These are phyloP conservation scores for Scenedesmus sp. DNA, from an alignment of 163 green algal genomes.

Conservation along the genomic window DNA sequence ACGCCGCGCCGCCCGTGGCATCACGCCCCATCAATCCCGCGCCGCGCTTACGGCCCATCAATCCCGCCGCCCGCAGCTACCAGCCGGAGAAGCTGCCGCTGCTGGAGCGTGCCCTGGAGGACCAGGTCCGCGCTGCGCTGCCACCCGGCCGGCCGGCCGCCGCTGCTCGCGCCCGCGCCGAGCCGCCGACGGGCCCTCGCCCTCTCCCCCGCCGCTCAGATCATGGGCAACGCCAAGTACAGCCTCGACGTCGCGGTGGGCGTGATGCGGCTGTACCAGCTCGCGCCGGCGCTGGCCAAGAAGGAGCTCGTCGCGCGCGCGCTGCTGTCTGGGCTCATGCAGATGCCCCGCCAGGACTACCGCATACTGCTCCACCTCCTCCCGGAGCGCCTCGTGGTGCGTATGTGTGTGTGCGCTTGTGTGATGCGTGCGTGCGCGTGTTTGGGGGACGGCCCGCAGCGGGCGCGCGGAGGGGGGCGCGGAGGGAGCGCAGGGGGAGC, in stretches of 20 bases:
- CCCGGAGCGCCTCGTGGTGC: conserved; percentile 66
- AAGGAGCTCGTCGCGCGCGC: conserved; percentile 58
- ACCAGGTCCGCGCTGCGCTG: conserved; percentile 47
- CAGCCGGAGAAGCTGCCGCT: conserved; percentile 35
- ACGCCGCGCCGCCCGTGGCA: too few relatives aligned
- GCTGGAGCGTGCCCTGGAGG: conserved; percentile 45
- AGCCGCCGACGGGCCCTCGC: not conserved
- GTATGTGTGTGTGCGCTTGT: too few relatives aligned
- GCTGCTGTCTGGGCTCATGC: conserved; percentile 72
- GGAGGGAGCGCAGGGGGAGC: too few relatives aligned
- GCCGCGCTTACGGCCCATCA: too few relatives aligned
- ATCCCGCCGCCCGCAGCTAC: conserved; percentile 35
- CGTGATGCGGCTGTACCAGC: conserved; percentile 76
- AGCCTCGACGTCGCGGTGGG: conserved; percentile 67
- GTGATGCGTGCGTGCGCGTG: too few relatives aligned
- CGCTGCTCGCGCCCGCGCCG: not conserved
- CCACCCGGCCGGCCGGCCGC: not conserved
- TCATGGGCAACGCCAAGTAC: conserved; percentile 46
- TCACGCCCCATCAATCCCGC: not conserved
- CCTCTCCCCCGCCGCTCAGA: not conserved
- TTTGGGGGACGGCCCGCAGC: too few relatives aligned
- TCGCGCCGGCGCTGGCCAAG: conserved; percentile 61
- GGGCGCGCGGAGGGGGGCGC: too few relatives aligned
- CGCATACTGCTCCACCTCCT: conserved; percentile 67
- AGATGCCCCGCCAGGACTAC: conserved; percentile 69